phyloP scores from a whole-genome alignment of 306 rosid genomes.

The Potentilla sterilis region DNA sequence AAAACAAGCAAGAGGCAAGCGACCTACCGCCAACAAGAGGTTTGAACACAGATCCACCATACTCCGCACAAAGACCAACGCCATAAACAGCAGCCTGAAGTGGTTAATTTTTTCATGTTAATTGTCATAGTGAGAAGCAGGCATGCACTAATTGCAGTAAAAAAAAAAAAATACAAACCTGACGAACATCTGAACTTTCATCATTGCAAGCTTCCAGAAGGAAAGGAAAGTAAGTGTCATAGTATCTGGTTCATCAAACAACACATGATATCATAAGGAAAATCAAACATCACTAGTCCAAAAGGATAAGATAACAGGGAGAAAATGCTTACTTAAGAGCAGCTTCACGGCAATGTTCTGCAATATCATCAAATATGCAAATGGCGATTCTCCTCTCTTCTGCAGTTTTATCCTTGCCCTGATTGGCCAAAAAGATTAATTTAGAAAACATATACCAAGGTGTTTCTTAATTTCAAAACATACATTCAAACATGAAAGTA shows the following conservation, averaged over 20 bases:
- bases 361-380: constrained; percentile 95
- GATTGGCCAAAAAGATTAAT: constrained; percentile 9
- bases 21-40: constrained; percentile 81
- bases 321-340: constrained; percentile 60
- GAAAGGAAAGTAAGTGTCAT: constrained; percentile 84
- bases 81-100: constrained; percentile 94
- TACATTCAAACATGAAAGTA: background rate
- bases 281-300: background rate
- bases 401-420: constrained; percentile 96
- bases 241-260: constrained; percentile 56
- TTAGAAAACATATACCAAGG: background rate
- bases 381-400: constrained; percentile 97
- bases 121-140: constrained; percentile 14
- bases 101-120: background rate
- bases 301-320: background rate
- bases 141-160: constrained; percentile 5
- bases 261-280: constrained; percentile 10
- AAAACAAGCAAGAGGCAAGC: constrained; percentile 19
- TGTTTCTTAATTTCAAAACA: background rate
- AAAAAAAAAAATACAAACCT: constrained; percentile 48
- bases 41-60: constrained; percentile 82
- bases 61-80: constrained; percentile 95
- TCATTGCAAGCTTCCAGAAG: constrained; percentile 97
- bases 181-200: constrained; percentile 88
- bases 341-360: constrained; percentile 95